phyloP scores from a whole-genome alignment of 805 yeast species.

The Kuraishia cidri region DNA sequence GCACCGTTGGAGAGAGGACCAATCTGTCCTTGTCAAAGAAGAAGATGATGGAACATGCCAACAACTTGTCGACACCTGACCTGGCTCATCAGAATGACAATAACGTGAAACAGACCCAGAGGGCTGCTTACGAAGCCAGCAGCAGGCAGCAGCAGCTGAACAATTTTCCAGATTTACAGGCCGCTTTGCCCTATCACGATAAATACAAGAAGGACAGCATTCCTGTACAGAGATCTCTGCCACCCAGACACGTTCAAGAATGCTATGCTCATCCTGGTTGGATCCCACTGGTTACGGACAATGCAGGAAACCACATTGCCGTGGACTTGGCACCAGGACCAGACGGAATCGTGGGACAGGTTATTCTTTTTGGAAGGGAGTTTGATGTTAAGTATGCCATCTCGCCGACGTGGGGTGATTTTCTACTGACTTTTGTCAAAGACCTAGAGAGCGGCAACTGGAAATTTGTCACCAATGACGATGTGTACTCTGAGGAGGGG shows the following conservation, averaged over 20 bases:
- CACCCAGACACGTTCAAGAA: constrained; percentile 60
- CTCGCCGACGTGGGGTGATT: constrained; percentile 84
- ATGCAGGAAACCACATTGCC: constrained; percentile 82
- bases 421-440: constrained; percentile 67
- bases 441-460: constrained; percentile 76
- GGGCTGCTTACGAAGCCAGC: neutral
- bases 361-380: constrained; percentile 84
- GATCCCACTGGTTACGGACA: constrained; percentile 85
- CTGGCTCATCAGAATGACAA: constrained; percentile 10
- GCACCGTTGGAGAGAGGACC: constrained; percentile 48
- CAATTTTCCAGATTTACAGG: neutral
- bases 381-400: constrained; percentile 79
- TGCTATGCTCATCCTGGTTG: constrained; percentile 77
- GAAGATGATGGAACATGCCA: constrained; percentile 6
- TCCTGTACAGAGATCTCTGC: constrained; percentile 55
- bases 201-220: constrained; percentile 28
- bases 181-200: constrained; percentile 6
- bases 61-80: constrained; percentile 7
- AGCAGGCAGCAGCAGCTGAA: neutral
- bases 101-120: constrained; percentile 3
- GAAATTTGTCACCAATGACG: constrained; percentile 52
- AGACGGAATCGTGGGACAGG: constrained; percentile 73
- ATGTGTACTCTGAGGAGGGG: constrained; percentile 61
- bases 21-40: constrained; percentile 12
- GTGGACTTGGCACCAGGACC: constrained; percentile 76